Evolutionary conservation across 1,284 basidiomycete species (phyloP), one percentile per base, ranked within the genome.

Genomic region (Stygiomarasmius scandens): DNA sequence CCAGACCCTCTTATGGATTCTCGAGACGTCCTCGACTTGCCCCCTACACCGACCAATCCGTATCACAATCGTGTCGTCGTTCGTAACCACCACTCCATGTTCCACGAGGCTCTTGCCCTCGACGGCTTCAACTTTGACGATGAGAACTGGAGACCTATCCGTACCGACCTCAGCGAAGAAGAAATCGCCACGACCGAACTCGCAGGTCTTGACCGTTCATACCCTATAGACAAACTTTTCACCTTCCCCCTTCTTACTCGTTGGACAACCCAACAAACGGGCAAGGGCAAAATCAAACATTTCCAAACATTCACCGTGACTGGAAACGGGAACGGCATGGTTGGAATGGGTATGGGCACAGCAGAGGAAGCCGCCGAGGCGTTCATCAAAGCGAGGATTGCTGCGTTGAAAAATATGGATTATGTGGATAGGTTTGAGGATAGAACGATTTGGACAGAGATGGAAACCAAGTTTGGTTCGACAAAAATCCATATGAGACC

Each of bases 291-390:
- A 67, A 86, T 89, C 58, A 81, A 84, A 24, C 83, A 86, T 43
- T 76, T 83, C 63, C 86, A 86, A 59, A 76, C 79, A 49, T 83
- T 93, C 66, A 83, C 89, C 62, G 85, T 98, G 57, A 89, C 93
- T 34, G 96, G 96, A 20, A 87, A 93, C 67, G 91, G 92, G 8
- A 79, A 90, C 45, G 96, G 96, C 0, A 79, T 98, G 22, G 89
- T 99, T 0, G 96, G 96, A 3, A 82, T 92, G 50, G 96, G 96
- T 2, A 87, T 93, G 68, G 96, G 91, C 50, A 94, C 95, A 72
- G 89, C 91, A 67, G 72, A 73, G 2, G 86, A 88, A 43, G 24
- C 47, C n/a, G 27, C 52, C 22, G 77, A 78, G 36, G 95, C 95
- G 0, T 71, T 82, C 32, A 77, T 80, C 52, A 86, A 89, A 67